A percentile compares a stretch with the other conserved stretches of the same genome.
Evolutionary conservation across 2,329 filamentous ascomycete genomes (phyloP).

Genomic region (Epichloe amarillans): DNA sequence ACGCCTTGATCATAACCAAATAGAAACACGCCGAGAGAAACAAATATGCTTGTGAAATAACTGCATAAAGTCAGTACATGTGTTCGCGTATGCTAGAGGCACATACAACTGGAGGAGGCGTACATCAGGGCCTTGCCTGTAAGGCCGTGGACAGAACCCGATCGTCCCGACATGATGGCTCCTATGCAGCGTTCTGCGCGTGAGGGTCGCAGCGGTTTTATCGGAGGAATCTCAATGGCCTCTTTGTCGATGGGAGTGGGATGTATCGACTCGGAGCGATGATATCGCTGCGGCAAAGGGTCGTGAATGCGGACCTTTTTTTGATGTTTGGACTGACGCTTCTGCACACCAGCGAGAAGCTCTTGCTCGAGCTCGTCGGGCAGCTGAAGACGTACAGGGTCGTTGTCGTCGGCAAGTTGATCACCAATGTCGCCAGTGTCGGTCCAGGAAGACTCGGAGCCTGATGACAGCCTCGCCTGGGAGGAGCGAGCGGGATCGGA

Average conservation of each 20-base stretch:
- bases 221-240: conserved; percentile 69
- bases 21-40: conserved; percentile 74
- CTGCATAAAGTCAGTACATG: conserved; percentile 28
- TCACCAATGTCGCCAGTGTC: conserved; percentile 93
- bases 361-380: conserved; percentile 52
- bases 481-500: conserved; percentile 26
- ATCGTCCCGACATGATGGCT: conserved; percentile 73
- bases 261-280: conserved; percentile 23
- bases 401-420: conserved; percentile 71
- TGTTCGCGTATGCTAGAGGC: background rate
- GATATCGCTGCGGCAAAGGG: conserved; percentile 27
- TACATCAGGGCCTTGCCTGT: conserved; percentile 93
- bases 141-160: conserved; percentile 71
- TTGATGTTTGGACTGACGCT: conserved; percentile 31
- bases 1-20: conserved; percentile 87
- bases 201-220: conserved; percentile 48
- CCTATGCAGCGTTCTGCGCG: conserved; percentile 59
- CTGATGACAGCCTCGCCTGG: conserved; percentile 35
- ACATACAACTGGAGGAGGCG: conserved; percentile 9
- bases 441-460: conserved; percentile 69
- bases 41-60: conserved; percentile 89
- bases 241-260: conserved; percentile 46
- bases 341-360: conserved; percentile 36
- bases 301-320: conserved; percentile 63
- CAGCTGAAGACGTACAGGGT: conserved; percentile 63